Evolutionary conservation across 2,329 filamentous ascomycete species (phyloP), one percentile per base, ranked within the genome.

Genomic region (Akanthomyces muscarius): DNA sequence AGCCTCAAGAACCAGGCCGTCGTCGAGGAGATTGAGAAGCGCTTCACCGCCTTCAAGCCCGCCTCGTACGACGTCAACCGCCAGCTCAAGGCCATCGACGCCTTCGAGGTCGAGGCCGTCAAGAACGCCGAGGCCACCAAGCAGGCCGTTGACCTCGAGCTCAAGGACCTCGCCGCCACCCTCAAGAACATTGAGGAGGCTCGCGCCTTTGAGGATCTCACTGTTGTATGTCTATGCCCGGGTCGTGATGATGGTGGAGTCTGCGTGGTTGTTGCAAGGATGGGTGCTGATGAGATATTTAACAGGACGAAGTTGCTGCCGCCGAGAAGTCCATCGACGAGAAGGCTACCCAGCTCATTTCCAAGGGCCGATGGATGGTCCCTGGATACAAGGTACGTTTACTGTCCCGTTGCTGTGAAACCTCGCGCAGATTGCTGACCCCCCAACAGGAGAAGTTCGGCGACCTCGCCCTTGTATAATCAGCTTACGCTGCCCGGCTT

Each of bases 81-180:
- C 78, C 95, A 99, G 85, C 83, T 99, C 76, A 98, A 97, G 89
- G 91, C 93, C 73, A 98, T 99, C 76, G 93, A 98, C 76, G 91
- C 92, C 63, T 99, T 99, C 76, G 94, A 99, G 87, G 88, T 91
- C 64, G 92, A 98, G 86, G 95, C 95, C 69, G 80, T 99, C 72
- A 92, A 96, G 89, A 97, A 94, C 80, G 95, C 95, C 68, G 88
- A 97, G 87, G 90, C 92, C 76, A 98, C 95, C 76, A 98, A 97
- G 89, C 84, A 88, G 75, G 92, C 93, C 82, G 94, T 99, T 71
- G 94, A 97, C 81, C 84, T 91, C 67, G 95, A 99, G 84, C 85
- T 99, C 78, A 87, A 89, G 85, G 94, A 96, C 78, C 84, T 99
- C 75, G 86, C 94, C 79, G 92, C 92, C 83, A 98, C 95, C 53